Evolutionary conservation across 1,284 basidiomycete species (phyloP), one percentile per base, ranked within the genome.

Genomic region (Rhodotorula glutinis): DNA sequence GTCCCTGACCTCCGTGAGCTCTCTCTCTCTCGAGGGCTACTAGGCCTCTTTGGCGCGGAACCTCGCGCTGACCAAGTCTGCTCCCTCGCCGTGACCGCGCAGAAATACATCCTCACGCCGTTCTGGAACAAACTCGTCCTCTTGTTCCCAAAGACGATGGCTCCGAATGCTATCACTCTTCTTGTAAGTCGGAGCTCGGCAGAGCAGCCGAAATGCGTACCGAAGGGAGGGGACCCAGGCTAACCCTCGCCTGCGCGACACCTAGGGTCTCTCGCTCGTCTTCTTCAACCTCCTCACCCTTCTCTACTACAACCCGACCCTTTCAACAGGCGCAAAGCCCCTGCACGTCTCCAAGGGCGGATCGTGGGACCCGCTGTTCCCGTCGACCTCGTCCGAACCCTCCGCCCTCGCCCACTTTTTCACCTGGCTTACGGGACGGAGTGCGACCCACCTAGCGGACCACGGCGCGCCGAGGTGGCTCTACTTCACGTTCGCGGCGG

Each of bases 81-180:
- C 21, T 46, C n/a, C n/a, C 11, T 38, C 11, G 33, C 17, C 43
- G 7, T 5, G 27, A 17, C 13, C n/a, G 14, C 9, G 33, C 91
- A 91, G 52, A 84, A 85, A 78, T 89, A 91, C 80, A 81, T 97
- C 44, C 84, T 98, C 65, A 87, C 87, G 60, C 92, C 91, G 2
- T 98, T 90, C 81, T 98, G 95, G 95, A 93, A 85, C 69, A 90
- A 89, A 88, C 87, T 98, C 71, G 91, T 98, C 58, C 90, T 87
- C 21, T 83, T 93, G 44, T 96, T 94, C 85, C 96, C 95, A 1
- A 82, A 84, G 59, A 87, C 81, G 56, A 82, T 98, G 27, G 95
- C 96, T 0, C 96, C 96, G 5, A 98, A 98, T 74, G 77, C 78
- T 23, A 80, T 81, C 71, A 81, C 81, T 85, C 87, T 59, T 29